Percentiles rank a stretch among this genome's conserved stretches.
phyloP scores from a whole-genome alignment of 192 early-diverging fungal genomes.

The Funneliformis geosporum region DNA sequence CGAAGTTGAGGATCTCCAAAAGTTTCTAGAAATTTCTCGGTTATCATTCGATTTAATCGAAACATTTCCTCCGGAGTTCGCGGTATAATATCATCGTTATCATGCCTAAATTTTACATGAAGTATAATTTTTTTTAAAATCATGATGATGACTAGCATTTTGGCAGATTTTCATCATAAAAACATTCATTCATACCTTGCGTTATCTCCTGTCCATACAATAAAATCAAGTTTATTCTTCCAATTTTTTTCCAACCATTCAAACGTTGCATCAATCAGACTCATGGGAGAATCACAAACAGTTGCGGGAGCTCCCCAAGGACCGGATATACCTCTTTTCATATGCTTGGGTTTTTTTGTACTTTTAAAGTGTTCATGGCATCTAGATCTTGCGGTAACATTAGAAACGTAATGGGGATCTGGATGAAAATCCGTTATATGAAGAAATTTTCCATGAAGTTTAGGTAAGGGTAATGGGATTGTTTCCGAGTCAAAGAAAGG shows the following conservation, averaged over 20 bases:
- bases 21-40: slow-evolving; percentile 45
- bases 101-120: slow-evolving; percentile 55
- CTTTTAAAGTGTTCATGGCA: slow-evolving; percentile 52
- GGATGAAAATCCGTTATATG: slow-evolving; percentile 78
- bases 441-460: slow-evolving; percentile 60
- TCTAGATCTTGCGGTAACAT: slow-evolving; percentile 59
- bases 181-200: slow-evolving; percentile 49
- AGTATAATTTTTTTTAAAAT: neutral
- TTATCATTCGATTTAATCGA: slow-evolving; percentile 55
- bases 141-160: neutral
- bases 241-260: slow-evolving; percentile 56
- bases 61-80: slow-evolving; percentile 64
- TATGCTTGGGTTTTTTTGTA: slow-evolving; percentile 39
- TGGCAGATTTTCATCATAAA: too few relatives aligned
- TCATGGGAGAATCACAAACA: slow-evolving; percentile 65
- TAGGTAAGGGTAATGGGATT: neutral
- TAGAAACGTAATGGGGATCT: slow-evolving; percentile 57
- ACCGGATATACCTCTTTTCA: slow-evolving; percentile 46
- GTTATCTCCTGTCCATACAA: slow-evolving; percentile 80
- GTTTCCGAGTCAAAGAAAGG: neutral
- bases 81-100: slow-evolving; percentile 62
- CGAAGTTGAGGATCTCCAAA: slow-evolving; percentile 46
- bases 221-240: slow-evolving; percentile 65
- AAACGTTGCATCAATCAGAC: slow-evolving; percentile 61
- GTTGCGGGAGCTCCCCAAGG: slow-evolving; percentile 58